Evolutionary conservation across 257 asterid species (phyloP).

Genomic region (Agastache rugosa): DNA sequence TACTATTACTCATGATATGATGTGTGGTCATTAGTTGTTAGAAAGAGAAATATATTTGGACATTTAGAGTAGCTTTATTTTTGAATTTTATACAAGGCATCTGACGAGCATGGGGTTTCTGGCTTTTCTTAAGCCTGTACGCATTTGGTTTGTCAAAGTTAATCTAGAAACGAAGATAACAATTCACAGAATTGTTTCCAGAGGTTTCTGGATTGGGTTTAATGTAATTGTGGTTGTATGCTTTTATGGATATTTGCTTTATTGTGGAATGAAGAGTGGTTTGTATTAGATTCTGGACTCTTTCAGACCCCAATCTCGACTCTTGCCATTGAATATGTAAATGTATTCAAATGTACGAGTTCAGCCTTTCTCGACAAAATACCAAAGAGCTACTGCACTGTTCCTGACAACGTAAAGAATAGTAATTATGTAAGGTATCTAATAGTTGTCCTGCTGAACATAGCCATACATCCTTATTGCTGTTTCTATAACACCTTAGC

Average conservation of each 20-base stretch:
- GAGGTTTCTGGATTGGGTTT: neutral
- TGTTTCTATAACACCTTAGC: neutral
- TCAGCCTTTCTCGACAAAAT: neutral
- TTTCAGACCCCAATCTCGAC: no score
- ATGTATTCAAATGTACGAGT: neutral
- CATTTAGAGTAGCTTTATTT: neutral
- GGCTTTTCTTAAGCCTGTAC: neutral
- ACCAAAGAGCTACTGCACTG: neutral
- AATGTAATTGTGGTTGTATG: neutral
- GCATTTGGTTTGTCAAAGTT: conserved; percentile 13
- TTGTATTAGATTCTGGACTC: neutral
- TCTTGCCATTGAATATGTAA: neutral
- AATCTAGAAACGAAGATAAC: neutral
- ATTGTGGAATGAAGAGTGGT: neutral
- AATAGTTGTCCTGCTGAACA: neutral
- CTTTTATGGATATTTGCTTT: conserved; percentile 1
- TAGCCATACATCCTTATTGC: neutral
- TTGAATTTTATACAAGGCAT: neutral
- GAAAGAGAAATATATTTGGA: neutral
- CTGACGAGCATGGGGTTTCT: conserved; percentile 7
- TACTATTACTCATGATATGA: neutral
- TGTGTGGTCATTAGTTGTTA: conserved; percentile 15
- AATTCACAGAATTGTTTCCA: neutral
- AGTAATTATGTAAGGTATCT: neutral
- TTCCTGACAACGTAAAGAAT: neutral